phyloP scores from a whole-genome alignment of 2,329 filamentous ascomycete species.

The Zymoseptoria ardabiliae region DNA sequence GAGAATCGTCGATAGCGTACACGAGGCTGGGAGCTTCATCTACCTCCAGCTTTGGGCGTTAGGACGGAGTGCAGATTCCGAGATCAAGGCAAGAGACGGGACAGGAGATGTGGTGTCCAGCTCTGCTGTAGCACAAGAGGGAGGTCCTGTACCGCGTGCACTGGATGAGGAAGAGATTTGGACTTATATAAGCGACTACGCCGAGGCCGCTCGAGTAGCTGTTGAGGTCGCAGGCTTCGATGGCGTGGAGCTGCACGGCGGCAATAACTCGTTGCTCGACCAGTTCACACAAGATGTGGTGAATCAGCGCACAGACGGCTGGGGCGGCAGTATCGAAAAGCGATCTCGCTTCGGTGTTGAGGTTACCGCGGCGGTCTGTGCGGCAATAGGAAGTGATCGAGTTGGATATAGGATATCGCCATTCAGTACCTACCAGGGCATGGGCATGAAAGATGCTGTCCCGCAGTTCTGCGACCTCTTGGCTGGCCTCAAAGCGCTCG shows the following conservation, averaged over 20 bases:
- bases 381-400: conserved; percentile 46
- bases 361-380: conserved; percentile 44
- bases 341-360: conserved; percentile 47
- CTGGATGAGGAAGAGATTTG: conserved; percentile 32
- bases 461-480: conserved; percentile 58
- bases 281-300: conserved; percentile 55
- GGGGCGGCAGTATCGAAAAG: conserved; percentile 44
- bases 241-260: conserved; percentile 49
- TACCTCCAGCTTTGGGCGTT: conserved; percentile 42
- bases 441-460: conserved; percentile 51
- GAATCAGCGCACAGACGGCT: conserved; percentile 48
- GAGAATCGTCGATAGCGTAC: conserved; percentile 44
- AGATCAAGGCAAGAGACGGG: conserved; percentile 19
- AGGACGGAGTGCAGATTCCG: conserved; percentile 39
- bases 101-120: conserved; percentile 27
- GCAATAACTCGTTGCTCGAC: conserved; percentile 51
- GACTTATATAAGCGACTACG: conserved; percentile 33
- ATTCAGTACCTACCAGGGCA: conserved; percentile 51
- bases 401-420: conserved; percentile 53
- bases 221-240: conserved; percentile 50
- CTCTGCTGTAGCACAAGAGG: conserved; percentile 29
- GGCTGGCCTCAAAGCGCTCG: conserved; percentile 42
- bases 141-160: conserved; percentile 28
- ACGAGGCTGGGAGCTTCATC: conserved; percentile 45
- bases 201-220: conserved; percentile 39